A percentile compares a stretch with the other conserved stretches of the same genome.
Conservation (phyloP, 768 basidiomycete species). For the Rhodotorula paludigena region DNA sequence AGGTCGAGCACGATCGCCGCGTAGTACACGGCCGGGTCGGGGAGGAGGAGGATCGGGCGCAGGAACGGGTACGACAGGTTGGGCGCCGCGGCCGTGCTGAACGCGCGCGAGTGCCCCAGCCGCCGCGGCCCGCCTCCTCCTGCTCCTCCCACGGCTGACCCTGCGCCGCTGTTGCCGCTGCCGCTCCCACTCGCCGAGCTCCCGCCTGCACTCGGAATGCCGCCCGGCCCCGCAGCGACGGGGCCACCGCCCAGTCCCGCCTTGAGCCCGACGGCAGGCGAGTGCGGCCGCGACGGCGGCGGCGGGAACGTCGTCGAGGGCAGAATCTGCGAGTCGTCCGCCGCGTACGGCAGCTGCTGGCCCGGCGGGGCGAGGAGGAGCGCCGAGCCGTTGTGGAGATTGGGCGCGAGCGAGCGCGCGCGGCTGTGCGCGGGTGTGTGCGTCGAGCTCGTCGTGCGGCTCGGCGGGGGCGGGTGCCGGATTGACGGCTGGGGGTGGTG, state of each 20-base stretch:
- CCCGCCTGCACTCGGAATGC: no score
- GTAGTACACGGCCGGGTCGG: constrained; percentile 73
- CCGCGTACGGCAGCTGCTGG: neutral
- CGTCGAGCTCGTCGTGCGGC: neutral
- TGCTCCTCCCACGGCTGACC: no score
- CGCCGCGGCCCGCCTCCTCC: neutral
- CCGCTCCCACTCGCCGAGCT: no score
- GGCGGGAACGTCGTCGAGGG: constrained; percentile 13
- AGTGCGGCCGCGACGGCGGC: constrained; percentile 24
- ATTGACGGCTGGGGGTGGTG: neutral
- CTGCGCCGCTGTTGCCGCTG: no score
- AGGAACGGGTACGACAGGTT: constrained; percentile 54
- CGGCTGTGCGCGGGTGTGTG: neutral
- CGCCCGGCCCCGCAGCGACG: no score
- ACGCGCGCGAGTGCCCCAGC: constrained; percentile 24
- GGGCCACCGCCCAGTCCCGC: no score
- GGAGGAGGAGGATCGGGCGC: constrained; percentile 68
- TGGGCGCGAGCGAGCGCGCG: neutral
- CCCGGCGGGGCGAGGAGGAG: neutral
- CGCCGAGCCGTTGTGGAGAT: no score
- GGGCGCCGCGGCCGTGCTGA: constrained; percentile 28
- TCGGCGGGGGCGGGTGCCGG: neutral
- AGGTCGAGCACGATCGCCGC: constrained; percentile 75
- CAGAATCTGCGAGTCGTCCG: neutral
- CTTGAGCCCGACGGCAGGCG: constrained; percentile 1